A percentile compares a stretch with the other conserved stretches of the same genome.
Evolutionary conservation across 148 eudicot genomes (phyloP).

Genomic region (Amaranthus palmeri): DNA sequence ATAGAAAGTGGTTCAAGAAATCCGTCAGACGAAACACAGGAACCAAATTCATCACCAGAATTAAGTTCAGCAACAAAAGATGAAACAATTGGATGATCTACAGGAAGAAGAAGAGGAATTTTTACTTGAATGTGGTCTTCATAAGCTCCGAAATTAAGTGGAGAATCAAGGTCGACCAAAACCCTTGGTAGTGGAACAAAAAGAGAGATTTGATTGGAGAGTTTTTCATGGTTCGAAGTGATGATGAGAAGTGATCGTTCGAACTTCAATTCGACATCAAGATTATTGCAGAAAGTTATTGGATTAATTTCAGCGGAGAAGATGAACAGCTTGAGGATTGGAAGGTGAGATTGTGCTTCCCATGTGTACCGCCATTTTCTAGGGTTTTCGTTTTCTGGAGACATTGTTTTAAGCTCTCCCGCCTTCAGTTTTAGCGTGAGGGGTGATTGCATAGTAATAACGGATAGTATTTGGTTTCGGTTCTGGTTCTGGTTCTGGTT

Average conservation of each 20-base stretch:
- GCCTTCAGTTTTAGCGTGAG: neutral
- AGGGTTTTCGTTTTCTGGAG: conserved; percentile 40
- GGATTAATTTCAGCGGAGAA: conserved; percentile 49
- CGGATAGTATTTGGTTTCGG: no score
- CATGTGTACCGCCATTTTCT: conserved; percentile 82
- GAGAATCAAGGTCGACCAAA: conserved; percentile 64
- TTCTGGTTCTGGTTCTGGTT: no score
- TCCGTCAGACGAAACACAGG: neutral
- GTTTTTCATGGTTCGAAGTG: conserved; percentile 32
- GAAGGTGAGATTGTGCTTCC: conserved; percentile 88
- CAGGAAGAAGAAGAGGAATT: conserved; percentile 59
- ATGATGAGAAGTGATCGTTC: conserved; percentile 40
- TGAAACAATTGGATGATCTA: conserved; percentile 74
- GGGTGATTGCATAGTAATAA: neutral
- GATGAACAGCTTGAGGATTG: conserved; percentile 62
- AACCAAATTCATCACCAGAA: conserved; percentile 25
- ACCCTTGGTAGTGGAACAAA: conserved; percentile 70
- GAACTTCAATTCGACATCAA: conserved; percentile 35
- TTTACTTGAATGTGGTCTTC: conserved; percentile 75
- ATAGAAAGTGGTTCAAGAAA: conserved; percentile 37
- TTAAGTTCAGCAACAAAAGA: conserved; percentile 39
- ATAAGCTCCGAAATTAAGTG: conserved; percentile 34
- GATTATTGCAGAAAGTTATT: conserved; percentile 33
- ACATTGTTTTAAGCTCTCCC: conserved; percentile 17
- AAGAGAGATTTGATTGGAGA: conserved; percentile 26